phyloP scores from a whole-genome alignment of 306 rosid genomes.

The Quercus agrifolia region DNA sequence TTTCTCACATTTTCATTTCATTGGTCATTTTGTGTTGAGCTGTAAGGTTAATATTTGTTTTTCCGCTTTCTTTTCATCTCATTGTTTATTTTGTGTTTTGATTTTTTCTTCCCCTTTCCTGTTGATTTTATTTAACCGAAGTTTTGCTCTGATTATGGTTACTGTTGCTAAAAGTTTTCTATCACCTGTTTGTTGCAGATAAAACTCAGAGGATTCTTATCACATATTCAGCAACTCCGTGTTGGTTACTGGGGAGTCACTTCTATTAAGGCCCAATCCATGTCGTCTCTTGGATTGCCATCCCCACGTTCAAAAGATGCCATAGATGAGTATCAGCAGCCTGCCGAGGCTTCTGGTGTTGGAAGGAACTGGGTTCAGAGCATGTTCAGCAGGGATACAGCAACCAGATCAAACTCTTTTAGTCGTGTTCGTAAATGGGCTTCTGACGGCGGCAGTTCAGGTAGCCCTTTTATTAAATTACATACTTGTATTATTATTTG shows the following conservation, averaged over 20 bases:
- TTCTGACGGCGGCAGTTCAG: conserved; percentile 67
- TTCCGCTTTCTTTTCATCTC: not conserved
- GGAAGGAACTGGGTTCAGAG: conserved; percentile 99
- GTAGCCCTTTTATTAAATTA: conserved; percentile 31
- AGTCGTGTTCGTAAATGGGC: conserved; percentile 87
- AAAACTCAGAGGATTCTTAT: conserved; percentile 86
- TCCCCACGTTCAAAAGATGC: conserved; percentile 80
- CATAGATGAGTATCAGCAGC: conserved; percentile 77
- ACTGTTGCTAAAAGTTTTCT: conserved; percentile 20
- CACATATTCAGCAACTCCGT: conserved; percentile 79
- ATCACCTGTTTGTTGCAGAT: conserved; percentile 54
- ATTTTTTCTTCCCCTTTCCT: conserved; percentile 2
- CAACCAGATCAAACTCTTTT: conserved; percentile 75
- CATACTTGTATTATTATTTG: not conserved
- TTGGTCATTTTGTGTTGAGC: not conserved
- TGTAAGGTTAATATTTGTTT: not conserved
- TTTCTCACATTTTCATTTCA: not conserved
- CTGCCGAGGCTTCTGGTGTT: conserved; percentile 81
- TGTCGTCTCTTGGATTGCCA: conserved; percentile 58
- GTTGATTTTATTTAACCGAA: conserved; percentile 12
- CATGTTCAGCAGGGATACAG: conserved; percentile 83
- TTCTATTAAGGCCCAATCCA: conserved; percentile 63
- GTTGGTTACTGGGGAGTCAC: conserved; percentile 85
- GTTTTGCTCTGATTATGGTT: conserved; percentile 14
- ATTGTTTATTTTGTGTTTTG: not conserved